A percentile compares a stretch with the other conserved stretches of the same genome.
phyloP scores from a whole-genome alignment of 2,329 filamentous ascomycete genomes.

The Verticillium dahliae region DNA sequence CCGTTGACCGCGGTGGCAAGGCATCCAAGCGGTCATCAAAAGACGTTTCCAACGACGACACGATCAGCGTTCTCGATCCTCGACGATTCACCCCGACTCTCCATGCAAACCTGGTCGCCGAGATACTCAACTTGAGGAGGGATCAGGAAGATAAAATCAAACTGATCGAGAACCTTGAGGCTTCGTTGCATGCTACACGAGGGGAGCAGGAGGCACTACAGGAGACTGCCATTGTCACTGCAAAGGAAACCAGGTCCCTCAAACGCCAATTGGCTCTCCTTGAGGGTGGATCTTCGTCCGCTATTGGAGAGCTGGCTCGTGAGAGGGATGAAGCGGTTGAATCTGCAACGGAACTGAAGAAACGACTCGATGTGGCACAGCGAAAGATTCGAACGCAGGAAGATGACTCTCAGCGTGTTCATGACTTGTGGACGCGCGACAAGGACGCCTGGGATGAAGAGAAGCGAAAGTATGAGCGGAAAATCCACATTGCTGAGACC shows the following conservation, averaged over 20 bases:
- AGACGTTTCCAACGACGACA: slow-evolving; percentile 60
- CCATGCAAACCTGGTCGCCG: slow-evolving; percentile 89
- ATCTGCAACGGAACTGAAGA: slow-evolving; percentile 62
- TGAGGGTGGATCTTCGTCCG: slow-evolving; percentile 82
- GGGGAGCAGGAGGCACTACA: slow-evolving; percentile 69
- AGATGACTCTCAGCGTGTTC: slow-evolving; percentile 72
- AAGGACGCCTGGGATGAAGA: slow-evolving; percentile 81
- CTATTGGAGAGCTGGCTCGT: slow-evolving; percentile 72
- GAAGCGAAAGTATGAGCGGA: slow-evolving; percentile 73
- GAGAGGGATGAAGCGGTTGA: slow-evolving; percentile 84
- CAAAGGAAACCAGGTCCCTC: slow-evolving; percentile 71
- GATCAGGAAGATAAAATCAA: slow-evolving; percentile 88
- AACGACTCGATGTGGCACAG: slow-evolving; percentile 69
- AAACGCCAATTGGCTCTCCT: slow-evolving; percentile 82
- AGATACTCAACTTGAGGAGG: slow-evolving; percentile 79
- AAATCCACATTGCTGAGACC: slow-evolving; percentile 82
- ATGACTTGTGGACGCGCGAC: slow-evolving; percentile 77
- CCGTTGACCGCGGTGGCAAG: slow-evolving; percentile 34
- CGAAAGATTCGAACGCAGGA: slow-evolving; percentile 75
- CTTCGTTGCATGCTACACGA: slow-evolving; percentile 61
- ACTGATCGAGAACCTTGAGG: slow-evolving; percentile 80
- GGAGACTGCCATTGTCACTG: slow-evolving; percentile 51
- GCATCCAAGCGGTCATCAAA: slow-evolving; percentile 45
- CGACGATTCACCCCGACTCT: slow-evolving; percentile 90
- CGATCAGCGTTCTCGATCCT: slow-evolving; percentile 72